phyloP scores from a whole-genome alignment of 176 grass and related monocot species.

The Oryza australiensis region DNA sequence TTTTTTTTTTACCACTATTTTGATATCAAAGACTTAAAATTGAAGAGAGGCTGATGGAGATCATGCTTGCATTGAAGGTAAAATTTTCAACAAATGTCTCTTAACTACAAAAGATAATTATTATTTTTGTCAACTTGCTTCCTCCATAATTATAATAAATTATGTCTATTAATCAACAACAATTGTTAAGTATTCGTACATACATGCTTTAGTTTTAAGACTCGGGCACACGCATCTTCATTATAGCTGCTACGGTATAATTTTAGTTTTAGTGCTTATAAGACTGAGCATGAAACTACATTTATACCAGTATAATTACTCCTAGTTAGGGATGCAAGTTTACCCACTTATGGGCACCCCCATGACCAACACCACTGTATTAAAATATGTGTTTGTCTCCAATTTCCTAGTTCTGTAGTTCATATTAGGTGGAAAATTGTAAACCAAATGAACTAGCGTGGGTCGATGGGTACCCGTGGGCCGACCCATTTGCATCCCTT shows the following conservation, averaged over 20 bases:
- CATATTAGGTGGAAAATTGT: no score
- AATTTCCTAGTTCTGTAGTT: no score
- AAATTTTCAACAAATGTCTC: not conserved
- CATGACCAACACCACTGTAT: no score
- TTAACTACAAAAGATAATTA: slow-evolving; percentile 23
- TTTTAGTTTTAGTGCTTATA: slow-evolving; percentile 12
- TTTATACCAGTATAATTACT: not conserved
- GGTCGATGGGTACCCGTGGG: no score
- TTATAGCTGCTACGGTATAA: not conserved
- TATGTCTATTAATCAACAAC: not conserved
- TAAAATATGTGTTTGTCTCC: no score
- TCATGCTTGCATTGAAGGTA: not conserved
- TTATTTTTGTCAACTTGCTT: slow-evolving; percentile 1
- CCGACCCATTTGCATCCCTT: no score
- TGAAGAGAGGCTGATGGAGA: not conserved
- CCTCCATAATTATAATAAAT: not conserved
- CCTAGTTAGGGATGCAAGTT: no score
- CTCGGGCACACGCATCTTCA: not conserved
- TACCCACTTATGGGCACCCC: no score
- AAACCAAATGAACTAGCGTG: no score
- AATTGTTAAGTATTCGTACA: not conserved
- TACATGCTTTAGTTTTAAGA: not conserved
- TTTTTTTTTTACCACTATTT: not conserved
- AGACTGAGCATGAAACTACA: slow-evolving; percentile 12
- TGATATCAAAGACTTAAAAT: slow-evolving; percentile 13